Evolutionary conservation across 352 stramenopile genomes (phyloP).

Genomic region (Phytophthora tubulina): DNA sequence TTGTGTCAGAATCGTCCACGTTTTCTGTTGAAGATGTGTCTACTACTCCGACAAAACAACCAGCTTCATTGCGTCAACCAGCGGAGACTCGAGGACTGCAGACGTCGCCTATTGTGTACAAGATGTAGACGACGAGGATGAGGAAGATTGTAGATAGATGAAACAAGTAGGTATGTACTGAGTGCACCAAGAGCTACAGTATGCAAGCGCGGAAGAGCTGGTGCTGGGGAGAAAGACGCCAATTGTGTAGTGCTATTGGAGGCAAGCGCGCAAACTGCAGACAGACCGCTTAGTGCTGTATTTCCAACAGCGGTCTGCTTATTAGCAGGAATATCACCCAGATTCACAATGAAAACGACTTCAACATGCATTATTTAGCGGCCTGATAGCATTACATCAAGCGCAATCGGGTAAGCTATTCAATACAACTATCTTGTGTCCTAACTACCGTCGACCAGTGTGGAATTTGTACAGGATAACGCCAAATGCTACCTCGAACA

Average conservation of each 20-base stretch:
- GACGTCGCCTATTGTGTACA: conserved; percentile 40
- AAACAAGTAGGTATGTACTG: conserved; percentile 36
- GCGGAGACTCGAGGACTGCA: conserved; percentile 15
- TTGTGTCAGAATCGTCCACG: conserved; percentile 28
- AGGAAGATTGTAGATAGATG: conserved; percentile 30
- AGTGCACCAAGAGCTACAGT: conserved; percentile 4
- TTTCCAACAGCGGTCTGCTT: conserved; percentile 6
- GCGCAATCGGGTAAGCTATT: no score
- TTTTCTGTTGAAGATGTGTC: conserved; percentile 19
- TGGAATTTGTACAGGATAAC: conserved; percentile 74
- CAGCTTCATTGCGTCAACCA: conserved; percentile 26
- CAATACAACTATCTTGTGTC: no score
- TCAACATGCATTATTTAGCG: neutral
- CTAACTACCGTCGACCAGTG: conserved; percentile 51
- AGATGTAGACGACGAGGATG: conserved; percentile 30
- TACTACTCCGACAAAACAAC: conserved; percentile 18
- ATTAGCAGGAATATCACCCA: conserved; percentile 1
- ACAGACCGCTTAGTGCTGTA: conserved; percentile 2
- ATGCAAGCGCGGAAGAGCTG: conserved; percentile 4
- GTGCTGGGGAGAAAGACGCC: neutral
- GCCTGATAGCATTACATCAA: no score
- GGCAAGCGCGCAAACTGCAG: neutral
- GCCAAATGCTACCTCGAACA: conserved; percentile 51
- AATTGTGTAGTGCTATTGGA: conserved; percentile 3
- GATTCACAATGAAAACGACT: conserved; percentile 1